Conservation (phyloP, 495 filamentous ascomycete genomes). For the Paragyromitra xinjiangensis region DNA sequence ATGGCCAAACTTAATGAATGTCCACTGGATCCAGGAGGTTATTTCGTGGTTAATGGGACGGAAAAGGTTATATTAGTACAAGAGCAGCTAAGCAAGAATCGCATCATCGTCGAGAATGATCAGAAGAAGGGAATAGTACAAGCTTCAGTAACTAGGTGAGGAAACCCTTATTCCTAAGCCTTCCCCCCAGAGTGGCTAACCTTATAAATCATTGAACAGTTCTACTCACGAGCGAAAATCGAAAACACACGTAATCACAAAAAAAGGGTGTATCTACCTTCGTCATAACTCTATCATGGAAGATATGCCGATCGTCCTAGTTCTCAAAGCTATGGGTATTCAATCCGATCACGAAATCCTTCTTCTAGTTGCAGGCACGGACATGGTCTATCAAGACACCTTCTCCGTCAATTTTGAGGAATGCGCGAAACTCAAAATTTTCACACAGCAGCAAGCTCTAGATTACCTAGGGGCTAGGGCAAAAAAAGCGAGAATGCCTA, state of each 20-base stretch:
- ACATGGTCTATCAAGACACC: conserved; percentile 87
- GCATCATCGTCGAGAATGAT: conserved; percentile 94
- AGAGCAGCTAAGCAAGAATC: conserved; percentile 97
- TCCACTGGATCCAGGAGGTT: conserved; percentile 93
- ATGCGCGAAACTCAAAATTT: conserved; percentile 77
- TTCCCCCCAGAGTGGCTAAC: background rate
- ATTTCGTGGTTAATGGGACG: conserved; percentile 85
- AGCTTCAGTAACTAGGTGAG: conserved; percentile 85
- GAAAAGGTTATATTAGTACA: conserved; percentile 99
- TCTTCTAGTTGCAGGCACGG: conserved; percentile 82
- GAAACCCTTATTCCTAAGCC: background rate
- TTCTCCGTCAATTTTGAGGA: conserved; percentile 96
- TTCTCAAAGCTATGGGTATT: conserved; percentile 92
- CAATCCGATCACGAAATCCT: conserved; percentile 94
- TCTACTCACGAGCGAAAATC: conserved; percentile 97
- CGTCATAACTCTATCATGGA: conserved; percentile 93
- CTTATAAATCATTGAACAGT: conserved; percentile 62
- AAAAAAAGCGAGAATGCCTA: conserved; percentile 67
- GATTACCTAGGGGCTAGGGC: conserved; percentile 87
- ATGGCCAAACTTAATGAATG: conserved; percentile 93
- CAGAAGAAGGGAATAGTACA: conserved; percentile 89
- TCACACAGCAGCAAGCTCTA: conserved; percentile 91
- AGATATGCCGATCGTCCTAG: conserved; percentile 87
- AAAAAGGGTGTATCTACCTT: conserved; percentile 87
- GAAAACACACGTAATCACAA: conserved; percentile 91